Percentiles rank a stretch among this genome's conserved stretches.
These are phyloP conservation scores for Diplosphaera chodatii DNA, from an alignment of 139 green algal species.

Conservation along the genomic window DNA sequence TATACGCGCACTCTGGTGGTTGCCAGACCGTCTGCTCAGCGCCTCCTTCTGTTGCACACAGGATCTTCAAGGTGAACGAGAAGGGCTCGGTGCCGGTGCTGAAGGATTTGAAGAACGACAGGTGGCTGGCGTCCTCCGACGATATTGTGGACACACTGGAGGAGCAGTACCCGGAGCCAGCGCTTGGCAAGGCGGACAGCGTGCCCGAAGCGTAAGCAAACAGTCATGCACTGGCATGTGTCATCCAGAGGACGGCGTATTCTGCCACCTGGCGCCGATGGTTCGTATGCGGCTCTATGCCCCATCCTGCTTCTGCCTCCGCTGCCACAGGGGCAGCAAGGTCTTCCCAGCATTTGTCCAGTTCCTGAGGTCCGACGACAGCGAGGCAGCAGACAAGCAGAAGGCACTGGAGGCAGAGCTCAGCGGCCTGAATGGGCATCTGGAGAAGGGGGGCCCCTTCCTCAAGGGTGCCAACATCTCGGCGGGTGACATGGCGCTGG, in stretches of 20 bases:
- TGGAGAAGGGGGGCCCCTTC: slow-evolving; percentile 38
- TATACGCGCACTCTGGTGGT: too few relatives aligned
- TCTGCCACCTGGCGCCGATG: too few relatives aligned
- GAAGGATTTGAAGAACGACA: slow-evolving; percentile 44
- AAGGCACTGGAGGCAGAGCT: slow-evolving; percentile 15
- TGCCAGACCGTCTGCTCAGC: too few relatives aligned
- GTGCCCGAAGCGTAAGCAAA: slow-evolving; percentile 36
- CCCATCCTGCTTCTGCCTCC: too few relatives aligned
- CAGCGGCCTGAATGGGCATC: slow-evolving; percentile 27
- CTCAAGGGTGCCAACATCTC: slow-evolving; percentile 53
- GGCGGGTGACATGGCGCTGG: slow-evolving; percentile 56
- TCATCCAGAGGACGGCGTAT: too few relatives aligned
- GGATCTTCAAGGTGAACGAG: slow-evolving; percentile 37
- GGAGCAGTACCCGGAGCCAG: slow-evolving; percentile 51
- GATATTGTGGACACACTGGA: slow-evolving; percentile 71
- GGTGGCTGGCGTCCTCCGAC: slow-evolving; percentile 47
- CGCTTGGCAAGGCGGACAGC: slow-evolving; percentile 32
- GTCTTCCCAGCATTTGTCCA: slow-evolving; percentile 63
- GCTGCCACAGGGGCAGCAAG: slow-evolving; percentile 40
- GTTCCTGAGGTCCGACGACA: slow-evolving; percentile 43
- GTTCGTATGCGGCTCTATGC: too few relatives aligned
- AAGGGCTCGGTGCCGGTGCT: slow-evolving; percentile 78
- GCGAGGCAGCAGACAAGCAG: slow-evolving; percentile 40
- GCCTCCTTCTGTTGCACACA: too few relatives aligned
- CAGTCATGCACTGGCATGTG: too few relatives aligned